Evolutionary conservation across 306 rosid genomes (phyloP), one percentile per base, ranked within the genome.

Genomic region (Canavalia ensiformis): DNA sequence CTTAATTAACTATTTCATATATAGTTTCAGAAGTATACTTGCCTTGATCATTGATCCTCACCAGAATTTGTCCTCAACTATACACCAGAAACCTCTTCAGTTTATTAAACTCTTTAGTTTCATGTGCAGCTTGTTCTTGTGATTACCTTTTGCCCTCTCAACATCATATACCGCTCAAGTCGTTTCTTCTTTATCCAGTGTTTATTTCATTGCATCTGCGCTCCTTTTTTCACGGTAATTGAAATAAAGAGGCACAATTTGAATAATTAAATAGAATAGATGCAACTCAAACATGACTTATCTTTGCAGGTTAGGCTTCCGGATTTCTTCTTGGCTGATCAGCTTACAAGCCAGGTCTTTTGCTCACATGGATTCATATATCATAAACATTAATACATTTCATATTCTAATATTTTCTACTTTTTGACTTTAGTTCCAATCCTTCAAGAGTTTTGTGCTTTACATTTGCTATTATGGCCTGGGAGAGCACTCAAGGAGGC

Each of bases 401-500:
- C 62, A 70, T 7, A 39, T 50, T 52, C 2, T 69, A 8, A 73
- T 72, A 57, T 82, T 72, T 89, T 76, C 75, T 82, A 39, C 25
- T 72, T 76, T 59, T 86, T 46, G 25, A 73, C 67, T 62, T 57
- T 81, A 94, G 97, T 78, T 80, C 77, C 98, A 88, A 81, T 77
- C 90, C 51, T 87, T 89, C 39, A 82, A 86, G 82, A 82, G 89
- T 75, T 83, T 84, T 39, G 91, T 85, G 76, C 87, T 94, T 69
- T 91, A 94, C 83, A 74, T 90, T 47, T 91, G 97, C 88, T 91
- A 90, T 81, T 91, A 89, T 67, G 92, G 95, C 49, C 80, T 90
- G 46, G 97, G 93, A 84, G 89, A 89, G 80, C 81, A 80, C 68
- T 90, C 92, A 10, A 89, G 89, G 82, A 86, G 88, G 87, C 83